Conservation (phyloP, 805 yeast genomes). For the Yarrowia osloensis region DNA sequence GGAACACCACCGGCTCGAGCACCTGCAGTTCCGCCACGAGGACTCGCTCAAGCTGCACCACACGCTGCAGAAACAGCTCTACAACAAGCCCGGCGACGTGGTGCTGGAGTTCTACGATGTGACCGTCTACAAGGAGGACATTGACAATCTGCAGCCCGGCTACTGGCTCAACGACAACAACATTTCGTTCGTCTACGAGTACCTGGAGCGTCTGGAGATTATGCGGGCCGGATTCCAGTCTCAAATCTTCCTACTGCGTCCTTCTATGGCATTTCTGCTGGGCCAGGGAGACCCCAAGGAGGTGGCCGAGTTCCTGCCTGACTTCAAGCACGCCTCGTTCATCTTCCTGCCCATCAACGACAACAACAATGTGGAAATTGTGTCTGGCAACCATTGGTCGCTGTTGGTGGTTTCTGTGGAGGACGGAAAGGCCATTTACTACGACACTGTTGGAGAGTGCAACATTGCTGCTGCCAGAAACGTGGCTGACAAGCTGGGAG, state of each 20-base stretch:
- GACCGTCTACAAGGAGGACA: slow-evolving; percentile 59
- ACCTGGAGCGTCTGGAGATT: slow-evolving; percentile 46
- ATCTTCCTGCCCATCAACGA: slow-evolving; percentile 71
- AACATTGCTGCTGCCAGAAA: slow-evolving; percentile 46
- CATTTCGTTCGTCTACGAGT: slow-evolving; percentile 62
- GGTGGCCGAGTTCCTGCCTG: slow-evolving; percentile 51
- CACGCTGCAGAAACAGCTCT: slow-evolving; percentile 21
- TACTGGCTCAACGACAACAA: slow-evolving; percentile 78
- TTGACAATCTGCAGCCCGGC: slow-evolving; percentile 58
- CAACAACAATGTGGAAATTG: slow-evolving; percentile 61
- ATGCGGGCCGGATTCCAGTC: slow-evolving; percentile 36
- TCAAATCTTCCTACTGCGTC: slow-evolving; percentile 51
- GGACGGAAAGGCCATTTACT: slow-evolving; percentile 53
- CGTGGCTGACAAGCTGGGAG: slow-evolving; percentile 43
- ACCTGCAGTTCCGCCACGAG: slow-evolving; percentile 25
- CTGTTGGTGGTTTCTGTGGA: slow-evolving; percentile 55
- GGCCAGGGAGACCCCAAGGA: slow-evolving; percentile 43
- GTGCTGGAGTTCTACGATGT: slow-evolving; percentile 48
- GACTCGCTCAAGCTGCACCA: slow-evolving; percentile 23
- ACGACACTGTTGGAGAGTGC: slow-evolving; percentile 58
- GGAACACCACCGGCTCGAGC: slow-evolving; percentile 3
- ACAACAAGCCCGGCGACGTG: slow-evolving; percentile 17
- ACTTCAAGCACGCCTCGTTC: slow-evolving; percentile 49
- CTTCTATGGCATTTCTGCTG: slow-evolving; percentile 65
- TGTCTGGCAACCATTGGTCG: slow-evolving; percentile 80